Evolutionary conservation across 1,284 basidiomycete species (phyloP), one percentile per base, ranked within the genome.

Genomic region (Ustilago bromivora): DNA sequence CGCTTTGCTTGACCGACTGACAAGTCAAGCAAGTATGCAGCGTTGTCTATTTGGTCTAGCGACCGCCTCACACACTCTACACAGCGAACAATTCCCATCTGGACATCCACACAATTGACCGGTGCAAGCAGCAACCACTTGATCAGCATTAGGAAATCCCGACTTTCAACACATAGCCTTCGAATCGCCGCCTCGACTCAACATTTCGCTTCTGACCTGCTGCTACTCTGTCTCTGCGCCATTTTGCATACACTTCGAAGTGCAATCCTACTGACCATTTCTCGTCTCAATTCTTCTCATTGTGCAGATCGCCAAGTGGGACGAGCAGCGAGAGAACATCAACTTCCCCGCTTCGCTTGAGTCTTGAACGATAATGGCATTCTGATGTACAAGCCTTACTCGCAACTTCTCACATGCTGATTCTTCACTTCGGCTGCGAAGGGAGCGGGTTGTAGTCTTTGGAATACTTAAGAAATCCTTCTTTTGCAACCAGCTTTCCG

Each of bases 261-360:
- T 11, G n/a, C 34, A 6, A n/a, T 40, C 31, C 7, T 32, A 17
- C 31, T 47, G 19, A 49, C n/a, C 49, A 17, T 15, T 47, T 15
- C 38, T 57, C 7, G 23, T 31, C 32, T 35, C 19, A 12, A 40
- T 36, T 5, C 12, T 36, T 31, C 32, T 11, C 43, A 19, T 3
- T 34, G 19, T 57, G 40, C 79, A 78, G 84, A 76, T 85, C 51
- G 81, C 77, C 57, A 85, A 82, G 75, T 85, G 84, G 84, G 81
- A 85, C 71, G 84, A 85, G 75, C 84, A 85, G 76, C 71, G 84
- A 38, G 84, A 85, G 66, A 76, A 78, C 71, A 78, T 74, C 77
- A 60, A 66, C 51, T 85, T 85, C 79, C 82, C 84, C n/a, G 82
- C 78, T 49, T 82, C 81, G 49, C 81, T 85, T 40, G 81, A 84